Base-by-base conservation (phyloP, 1,139 yeast genomes). In the Sugiyamaella castrensis region DNA sequence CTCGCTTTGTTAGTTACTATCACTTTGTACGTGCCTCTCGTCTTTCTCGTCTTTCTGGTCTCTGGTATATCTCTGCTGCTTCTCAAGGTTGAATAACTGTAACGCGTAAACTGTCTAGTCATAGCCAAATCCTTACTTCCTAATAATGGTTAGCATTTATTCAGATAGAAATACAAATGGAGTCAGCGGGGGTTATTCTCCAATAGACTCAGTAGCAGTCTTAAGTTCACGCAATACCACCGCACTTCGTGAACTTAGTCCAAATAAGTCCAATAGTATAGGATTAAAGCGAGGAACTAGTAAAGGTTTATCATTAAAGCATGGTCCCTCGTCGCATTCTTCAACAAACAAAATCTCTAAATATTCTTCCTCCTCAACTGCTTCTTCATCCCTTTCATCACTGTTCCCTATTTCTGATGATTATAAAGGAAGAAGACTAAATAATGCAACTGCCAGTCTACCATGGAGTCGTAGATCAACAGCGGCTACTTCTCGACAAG, bases 221-320 rank as follows among this genome's bases (percentile, higher is more conserved):
- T 19, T 19, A 19, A 4, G 5, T 19, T 19, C 5, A 19, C 24
- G 24, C 24, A 19, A 19, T 19, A 19, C 24, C 24, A 42, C 46
- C 10, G 47, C 44, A 16, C 40, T 47, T 8, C 47, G 43, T 30
- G 51, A 47, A 16, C 8, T 42, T 13, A 43, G 51, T 43, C 51
- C 51, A 8, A 47, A 47, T 38, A 47, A 43, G 34, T 15, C 34
- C 19, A 37, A 29, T 27, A 30, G 35, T 15, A 8, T 26, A 15
- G 30, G 33, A 16, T 16, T 27, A 15, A 36, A 12, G 29, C 31
- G 13, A 34, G 13, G 35, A 10, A 33, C 19, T 28, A 19, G 32
- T 11, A 47, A 47, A 19, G 26, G 37, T 11, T n/a, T 11, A 3
- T 8, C 27, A 3, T 19, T 11, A 27, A 35, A 35, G 10, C 38